phyloP scores from a whole-genome alignment of 352 stramenopile genomes.

The Pythium plurisporium region DNA sequence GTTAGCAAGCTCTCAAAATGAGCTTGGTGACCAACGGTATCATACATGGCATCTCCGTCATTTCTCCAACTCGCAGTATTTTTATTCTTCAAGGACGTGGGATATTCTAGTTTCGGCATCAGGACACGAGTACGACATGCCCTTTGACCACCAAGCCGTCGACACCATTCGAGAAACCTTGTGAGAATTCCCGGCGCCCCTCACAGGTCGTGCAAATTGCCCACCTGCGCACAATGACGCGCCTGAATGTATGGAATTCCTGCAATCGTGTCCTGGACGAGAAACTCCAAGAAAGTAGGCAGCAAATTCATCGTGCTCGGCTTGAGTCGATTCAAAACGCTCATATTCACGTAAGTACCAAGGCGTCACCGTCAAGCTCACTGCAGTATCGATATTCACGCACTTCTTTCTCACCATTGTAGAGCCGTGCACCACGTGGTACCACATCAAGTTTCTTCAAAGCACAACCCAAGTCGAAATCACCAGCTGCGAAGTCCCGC shows the following conservation, averaged over 20 bases:
- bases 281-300: slow-evolving; percentile 30
- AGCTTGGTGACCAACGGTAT: too few relatives aligned
- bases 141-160: background rate
- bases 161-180: background rate
- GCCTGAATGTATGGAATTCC: slow-evolving; percentile 34
- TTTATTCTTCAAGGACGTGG: background rate
- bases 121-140: slow-evolving; percentile 9
- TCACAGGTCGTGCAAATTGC: background rate
- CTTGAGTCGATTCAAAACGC: slow-evolving; percentile 43
- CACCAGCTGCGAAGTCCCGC: slow-evolving; percentile 36
- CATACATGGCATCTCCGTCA: too few relatives aligned
- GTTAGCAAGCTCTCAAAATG: background rate
- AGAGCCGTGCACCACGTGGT: background rate
- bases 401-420: too few relatives aligned
- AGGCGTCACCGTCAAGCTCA: background rate
- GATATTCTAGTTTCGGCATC: background rate
- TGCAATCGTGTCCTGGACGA: slow-evolving; percentile 45
- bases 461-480: slow-evolving; percentile 33
- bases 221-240: slow-evolving; percentile 1
- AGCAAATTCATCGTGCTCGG: slow-evolving; percentile 37
- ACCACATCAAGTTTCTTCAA: slow-evolving; percentile 4
- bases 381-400: too few relatives aligned
- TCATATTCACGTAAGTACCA: background rate
- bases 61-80: too few relatives aligned
- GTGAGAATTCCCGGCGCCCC: background rate